These are phyloP conservation scores for Nigrograna mackinnonii DNA, from an alignment of 2,329 filamentous ascomycete genomes.

Conservation along the genomic window DNA sequence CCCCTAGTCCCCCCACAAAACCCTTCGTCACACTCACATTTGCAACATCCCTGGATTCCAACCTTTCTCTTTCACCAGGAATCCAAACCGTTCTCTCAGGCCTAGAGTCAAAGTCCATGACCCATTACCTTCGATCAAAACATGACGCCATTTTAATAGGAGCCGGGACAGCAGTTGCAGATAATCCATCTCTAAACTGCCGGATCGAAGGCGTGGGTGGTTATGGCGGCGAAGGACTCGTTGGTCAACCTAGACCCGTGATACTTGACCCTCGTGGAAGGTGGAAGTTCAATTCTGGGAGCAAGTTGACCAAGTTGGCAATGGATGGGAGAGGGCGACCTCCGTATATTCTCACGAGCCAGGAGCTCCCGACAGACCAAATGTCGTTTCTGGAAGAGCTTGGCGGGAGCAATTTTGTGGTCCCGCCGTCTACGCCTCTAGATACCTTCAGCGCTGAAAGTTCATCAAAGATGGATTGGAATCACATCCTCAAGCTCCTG, in stretches of 20 bases:
- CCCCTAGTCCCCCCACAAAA: constrained; percentile 7
- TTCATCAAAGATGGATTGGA: constrained; percentile 53
- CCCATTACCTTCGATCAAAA: constrained; percentile 80
- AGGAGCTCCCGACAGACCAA: constrained; percentile 31
- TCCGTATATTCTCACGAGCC: constrained; percentile 67
- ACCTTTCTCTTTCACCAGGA: constrained; percentile 75
- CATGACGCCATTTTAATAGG: constrained; percentile 88
- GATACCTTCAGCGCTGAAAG: not conserved
- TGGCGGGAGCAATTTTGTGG: constrained; percentile 28
- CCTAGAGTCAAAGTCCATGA: constrained; percentile 85
- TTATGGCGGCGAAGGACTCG: constrained; percentile 56
- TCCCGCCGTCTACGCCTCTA: not conserved
- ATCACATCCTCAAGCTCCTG: constrained; percentile 63
- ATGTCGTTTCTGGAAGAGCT: constrained; percentile 36
- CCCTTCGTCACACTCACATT: constrained; percentile 73
- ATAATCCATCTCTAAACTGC: constrained; percentile 85
- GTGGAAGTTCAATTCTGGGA: constrained; percentile 65
- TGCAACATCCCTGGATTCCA: constrained; percentile 85
- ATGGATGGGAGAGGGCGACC: constrained; percentile 68
- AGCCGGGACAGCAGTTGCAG: constrained; percentile 79
- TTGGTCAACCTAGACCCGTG: constrained; percentile 76
- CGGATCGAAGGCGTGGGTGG: constrained; percentile 66
- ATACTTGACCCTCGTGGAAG: constrained; percentile 79
- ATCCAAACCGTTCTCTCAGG: constrained; percentile 84
- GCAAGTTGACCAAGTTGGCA: constrained; percentile 69